Conservation (phyloP, 2,329 filamentous ascomycete species). For the Cryphonectria naterciae region DNA sequence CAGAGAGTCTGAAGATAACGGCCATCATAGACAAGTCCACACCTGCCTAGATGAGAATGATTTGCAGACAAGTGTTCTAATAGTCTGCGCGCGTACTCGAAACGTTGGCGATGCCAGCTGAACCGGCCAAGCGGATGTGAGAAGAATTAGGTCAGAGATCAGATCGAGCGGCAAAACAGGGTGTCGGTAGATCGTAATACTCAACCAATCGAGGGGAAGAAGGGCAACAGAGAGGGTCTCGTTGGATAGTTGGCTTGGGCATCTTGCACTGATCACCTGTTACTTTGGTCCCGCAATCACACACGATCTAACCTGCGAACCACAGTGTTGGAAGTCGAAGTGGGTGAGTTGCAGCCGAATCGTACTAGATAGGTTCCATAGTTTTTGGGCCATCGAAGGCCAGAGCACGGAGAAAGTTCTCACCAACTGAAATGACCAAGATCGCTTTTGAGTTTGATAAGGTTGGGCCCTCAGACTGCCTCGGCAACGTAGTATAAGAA, state of each 20-base stretch:
- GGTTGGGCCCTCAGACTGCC: neutral
- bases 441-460: neutral
- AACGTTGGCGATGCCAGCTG: neutral
- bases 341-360: neutral
- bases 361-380: neutral
- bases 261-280: neutral
- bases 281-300: neutral
- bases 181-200: too few relatives aligned
- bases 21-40: neutral
- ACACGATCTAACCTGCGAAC: neutral
- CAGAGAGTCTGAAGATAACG: neutral
- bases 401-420: neutral
- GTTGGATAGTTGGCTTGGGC: neutral
- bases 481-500: neutral
- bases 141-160: neutral
- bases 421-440: neutral
- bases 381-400: neutral
- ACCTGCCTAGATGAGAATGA: constrained; percentile 2
- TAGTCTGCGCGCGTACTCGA: neutral
- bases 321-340: neutral
- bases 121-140: neutral
- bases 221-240: neutral
- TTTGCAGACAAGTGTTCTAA: neutral
- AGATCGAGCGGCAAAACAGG: neutral
- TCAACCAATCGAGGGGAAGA: too few relatives aligned